A percentile compares a stretch with the other conserved stretches of the same genome.
Evolutionary conservation across 1,284 basidiomycete species (phyloP).

Genomic region (Fomitopsis palustris): DNA sequence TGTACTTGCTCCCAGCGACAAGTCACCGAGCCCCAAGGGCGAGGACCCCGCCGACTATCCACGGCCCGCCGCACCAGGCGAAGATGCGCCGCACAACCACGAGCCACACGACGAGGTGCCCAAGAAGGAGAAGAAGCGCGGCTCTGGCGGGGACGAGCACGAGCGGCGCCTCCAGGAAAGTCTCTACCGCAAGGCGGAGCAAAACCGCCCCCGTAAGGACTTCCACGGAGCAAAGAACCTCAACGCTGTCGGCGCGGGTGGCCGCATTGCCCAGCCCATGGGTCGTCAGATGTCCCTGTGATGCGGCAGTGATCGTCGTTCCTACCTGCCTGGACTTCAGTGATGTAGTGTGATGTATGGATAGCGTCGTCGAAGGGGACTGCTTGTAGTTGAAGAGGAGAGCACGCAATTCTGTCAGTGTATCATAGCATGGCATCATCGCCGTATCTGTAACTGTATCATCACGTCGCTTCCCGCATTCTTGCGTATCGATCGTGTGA

Average conservation of each 20-base stretch:
- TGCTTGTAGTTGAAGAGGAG: not conserved
- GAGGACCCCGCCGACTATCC: constrained; percentile 52
- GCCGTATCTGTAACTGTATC: not conserved
- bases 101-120: constrained; percentile 49
- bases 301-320: not conserved
- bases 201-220: constrained; percentile 50
- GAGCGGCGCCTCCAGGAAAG: constrained; percentile 49
- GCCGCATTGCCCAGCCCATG: constrained; percentile 58
- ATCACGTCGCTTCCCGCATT: not conserved
- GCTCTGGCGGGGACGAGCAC: constrained; percentile 38
- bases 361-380: not conserved
- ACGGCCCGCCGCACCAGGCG: constrained; percentile 48
- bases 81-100: constrained; percentile 38
- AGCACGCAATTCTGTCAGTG: not conserved
- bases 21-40: constrained; percentile 21
- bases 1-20: constrained; percentile 17
- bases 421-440: not conserved
- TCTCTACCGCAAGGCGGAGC: constrained; percentile 45
- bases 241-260: constrained; percentile 36
- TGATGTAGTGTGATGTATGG: constrained; percentile 2
- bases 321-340: not conserved
- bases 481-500: constrained; percentile 2
- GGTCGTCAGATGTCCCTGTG: constrained; percentile 33
- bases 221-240: constrained; percentile 28
- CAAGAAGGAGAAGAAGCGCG: constrained; percentile 48